phyloP scores from a whole-genome alignment of 179 eudicot genomes.

The Actinidia polygama region DNA sequence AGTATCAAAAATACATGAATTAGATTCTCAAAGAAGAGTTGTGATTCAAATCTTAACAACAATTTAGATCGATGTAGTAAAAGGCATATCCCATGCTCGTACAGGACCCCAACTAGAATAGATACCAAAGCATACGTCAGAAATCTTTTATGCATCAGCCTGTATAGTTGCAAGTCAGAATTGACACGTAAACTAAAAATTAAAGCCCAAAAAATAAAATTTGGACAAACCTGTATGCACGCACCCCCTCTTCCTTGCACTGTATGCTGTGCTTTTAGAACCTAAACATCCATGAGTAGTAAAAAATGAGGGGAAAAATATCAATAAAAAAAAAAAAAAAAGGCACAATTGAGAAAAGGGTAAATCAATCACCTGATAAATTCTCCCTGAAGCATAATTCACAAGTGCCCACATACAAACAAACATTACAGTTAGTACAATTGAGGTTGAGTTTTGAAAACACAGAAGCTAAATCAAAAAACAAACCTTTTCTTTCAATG shows the following conservation, averaged over 20 bases:
- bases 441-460: not conserved
- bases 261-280: slow-evolving; percentile 82
- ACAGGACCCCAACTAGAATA: too few species aligned
- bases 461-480: slow-evolving; percentile 14
- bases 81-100: too few species aligned
- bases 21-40: too few species aligned
- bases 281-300: slow-evolving; percentile 39
- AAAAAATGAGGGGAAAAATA: not conserved
- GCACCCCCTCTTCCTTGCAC: slow-evolving; percentile 96
- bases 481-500: slow-evolving; percentile 73
- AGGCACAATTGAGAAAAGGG: not conserved
- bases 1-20: too few species aligned
- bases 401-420: slow-evolving; percentile 10
- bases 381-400: slow-evolving; percentile 30
- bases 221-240: slow-evolving; percentile 69
- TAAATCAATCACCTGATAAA: slow-evolving; percentile 34
- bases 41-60: too few species aligned
- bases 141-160: too few species aligned
- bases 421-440: slow-evolving; percentile 3
- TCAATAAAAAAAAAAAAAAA: not conserved
- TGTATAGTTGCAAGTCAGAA: too few species aligned
- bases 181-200: too few species aligned
- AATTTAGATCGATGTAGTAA: too few species aligned
- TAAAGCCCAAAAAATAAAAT: not conserved
- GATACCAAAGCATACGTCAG: too few species aligned